Conservation (phyloP, 768 basidiomycete genomes). For the Tricholoma furcatifolium region DNA sequence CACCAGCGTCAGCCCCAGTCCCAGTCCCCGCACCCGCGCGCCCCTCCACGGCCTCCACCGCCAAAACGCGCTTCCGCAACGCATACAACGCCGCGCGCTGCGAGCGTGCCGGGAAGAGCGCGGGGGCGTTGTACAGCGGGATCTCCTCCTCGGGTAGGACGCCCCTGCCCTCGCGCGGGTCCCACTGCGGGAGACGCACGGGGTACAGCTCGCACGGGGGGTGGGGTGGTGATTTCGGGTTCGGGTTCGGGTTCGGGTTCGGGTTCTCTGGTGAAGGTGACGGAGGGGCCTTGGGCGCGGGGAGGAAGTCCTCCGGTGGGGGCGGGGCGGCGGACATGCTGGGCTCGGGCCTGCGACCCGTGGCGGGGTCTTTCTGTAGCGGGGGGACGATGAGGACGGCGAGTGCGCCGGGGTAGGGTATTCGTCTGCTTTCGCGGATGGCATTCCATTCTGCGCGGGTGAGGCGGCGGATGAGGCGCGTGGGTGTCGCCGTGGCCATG, state of each 20-base stretch:
- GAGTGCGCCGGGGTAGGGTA: constrained; percentile 53
- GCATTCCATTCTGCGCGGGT: constrained; percentile 58
- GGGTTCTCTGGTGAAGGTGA: background rate
- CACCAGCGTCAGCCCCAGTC: background rate
- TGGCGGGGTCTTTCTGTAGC: constrained; percentile 50
- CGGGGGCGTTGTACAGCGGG: constrained; percentile 68
- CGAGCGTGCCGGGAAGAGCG: constrained; percentile 58
- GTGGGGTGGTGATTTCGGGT: background rate
- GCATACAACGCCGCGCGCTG: constrained; percentile 63
- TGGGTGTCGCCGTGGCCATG: constrained; percentile 12
- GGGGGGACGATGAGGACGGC: constrained; percentile 74
- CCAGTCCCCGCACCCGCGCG: background rate
- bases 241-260: background rate
- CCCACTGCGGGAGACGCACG: background rate
- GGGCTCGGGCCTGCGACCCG: constrained; percentile 40
- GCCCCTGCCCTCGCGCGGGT: background rate
- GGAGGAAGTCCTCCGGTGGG: background rate
- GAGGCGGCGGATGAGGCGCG: constrained; percentile 55
- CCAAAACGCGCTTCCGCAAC: constrained; percentile 45
- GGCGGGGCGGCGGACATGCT: constrained; percentile 9
- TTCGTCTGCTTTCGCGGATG: constrained; percentile 42
- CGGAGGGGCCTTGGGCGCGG: background rate
- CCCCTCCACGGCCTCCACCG: constrained; percentile 36
- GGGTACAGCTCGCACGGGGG: constrained; percentile 9
- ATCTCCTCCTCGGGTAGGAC: constrained; percentile 26